phyloP scores from a whole-genome alignment of 306 rosid species.

The Prunus davidiana region DNA sequence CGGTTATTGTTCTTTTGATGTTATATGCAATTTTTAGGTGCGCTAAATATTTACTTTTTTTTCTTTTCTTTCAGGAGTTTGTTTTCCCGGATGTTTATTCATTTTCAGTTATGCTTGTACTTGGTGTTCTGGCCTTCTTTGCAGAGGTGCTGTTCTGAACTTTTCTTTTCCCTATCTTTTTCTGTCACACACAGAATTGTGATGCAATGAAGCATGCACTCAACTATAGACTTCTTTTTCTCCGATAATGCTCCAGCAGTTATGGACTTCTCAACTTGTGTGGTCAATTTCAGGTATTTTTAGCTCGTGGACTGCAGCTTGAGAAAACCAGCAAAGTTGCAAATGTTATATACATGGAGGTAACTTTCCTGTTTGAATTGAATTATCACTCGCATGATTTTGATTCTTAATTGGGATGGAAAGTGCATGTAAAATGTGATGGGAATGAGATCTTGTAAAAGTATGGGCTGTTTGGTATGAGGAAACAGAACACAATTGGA shows the following conservation, averaged over 20 bases:
- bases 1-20: neutral
- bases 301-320: slow-evolving; percentile 81
- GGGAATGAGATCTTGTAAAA: neutral
- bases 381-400: neutral
- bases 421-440: neutral
- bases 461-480: neutral
- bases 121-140: slow-evolving; percentile 61
- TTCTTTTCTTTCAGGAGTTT: slow-evolving; percentile 48
- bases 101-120: slow-evolving; percentile 48
- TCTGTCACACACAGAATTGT: neutral
- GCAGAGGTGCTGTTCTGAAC: slow-evolving; percentile 62
- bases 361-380: slow-evolving; percentile 8
- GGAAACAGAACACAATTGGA: neutral
- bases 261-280: slow-evolving; percentile 1
- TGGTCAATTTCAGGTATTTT: slow-evolving; percentile 48
- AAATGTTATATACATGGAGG: slow-evolving; percentile 62
- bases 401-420: neutral
- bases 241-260: neutral
- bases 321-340: slow-evolving; percentile 73
- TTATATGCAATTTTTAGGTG: neutral
- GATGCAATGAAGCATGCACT: neutral
- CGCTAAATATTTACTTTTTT: neutral
- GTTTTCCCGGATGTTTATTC: slow-evolving; percentile 58
- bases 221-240: neutral
- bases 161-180: neutral